These are phyloP conservation scores for Hygrophila difformis DNA, from an alignment of 257 asterid genomes.

Conservation along the genomic window DNA sequence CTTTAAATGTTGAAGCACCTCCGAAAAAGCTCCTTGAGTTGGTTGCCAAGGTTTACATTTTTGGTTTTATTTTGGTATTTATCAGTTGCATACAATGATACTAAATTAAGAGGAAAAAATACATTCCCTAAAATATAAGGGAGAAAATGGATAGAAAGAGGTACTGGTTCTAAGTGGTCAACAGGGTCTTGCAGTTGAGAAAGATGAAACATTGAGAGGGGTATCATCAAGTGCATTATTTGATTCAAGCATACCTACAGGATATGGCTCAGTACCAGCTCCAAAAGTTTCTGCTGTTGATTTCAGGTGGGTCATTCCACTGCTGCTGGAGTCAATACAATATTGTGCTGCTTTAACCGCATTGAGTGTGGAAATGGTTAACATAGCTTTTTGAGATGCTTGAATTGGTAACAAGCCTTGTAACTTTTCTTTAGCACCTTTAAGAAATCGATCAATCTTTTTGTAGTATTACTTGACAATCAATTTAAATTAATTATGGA, in stretches of 20 bases:
- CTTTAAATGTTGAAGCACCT: slow-evolving; percentile 64
- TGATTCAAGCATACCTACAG: slow-evolving; percentile 47
- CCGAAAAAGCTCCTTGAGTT: slow-evolving; percentile 72
- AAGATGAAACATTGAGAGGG: slow-evolving; percentile 59
- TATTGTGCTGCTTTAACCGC: slow-evolving; percentile 2
- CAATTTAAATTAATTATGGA: no score
- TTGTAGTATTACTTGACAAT: no score
- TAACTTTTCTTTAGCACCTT: no score
- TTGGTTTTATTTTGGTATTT: slow-evolving; percentile 11
- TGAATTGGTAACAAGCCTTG: no score
- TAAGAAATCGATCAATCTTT: no score
- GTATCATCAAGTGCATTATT: slow-evolving; percentile 32
- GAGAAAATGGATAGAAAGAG: slow-evolving; percentile 4
- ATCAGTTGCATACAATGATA: no score
- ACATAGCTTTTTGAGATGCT: no score
- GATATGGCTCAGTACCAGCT: slow-evolving; percentile 58
- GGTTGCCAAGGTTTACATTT: slow-evolving; percentile 67
- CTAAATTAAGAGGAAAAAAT: slow-evolving; percentile 7
- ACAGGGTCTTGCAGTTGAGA: slow-evolving; percentile 93
- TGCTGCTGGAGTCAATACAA: neutral
- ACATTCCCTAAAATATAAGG: no score
- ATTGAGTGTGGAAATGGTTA: slow-evolving; percentile 8
- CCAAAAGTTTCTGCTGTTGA: slow-evolving; percentile 54
- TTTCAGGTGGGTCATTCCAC: slow-evolving; percentile 46
- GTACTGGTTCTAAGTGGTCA: slow-evolving; percentile 31